Percentiles rank a stretch among this genome's conserved stretches.
Evolutionary conservation across 2,329 filamentous ascomycete species (phyloP).

Genomic region (Colletotrichum sansevieriae): DNA sequence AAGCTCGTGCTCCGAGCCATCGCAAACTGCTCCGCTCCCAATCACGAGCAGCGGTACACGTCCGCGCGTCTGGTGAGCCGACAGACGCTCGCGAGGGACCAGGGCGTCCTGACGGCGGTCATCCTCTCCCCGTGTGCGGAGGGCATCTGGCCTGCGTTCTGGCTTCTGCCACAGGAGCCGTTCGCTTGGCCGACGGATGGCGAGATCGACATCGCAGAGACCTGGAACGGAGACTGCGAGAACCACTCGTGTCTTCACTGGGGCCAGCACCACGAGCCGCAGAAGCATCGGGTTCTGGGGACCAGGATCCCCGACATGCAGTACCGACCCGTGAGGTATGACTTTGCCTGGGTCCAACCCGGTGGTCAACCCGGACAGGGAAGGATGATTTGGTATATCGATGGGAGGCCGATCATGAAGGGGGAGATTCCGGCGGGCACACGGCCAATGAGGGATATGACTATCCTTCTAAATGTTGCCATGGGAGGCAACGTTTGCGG

Average conservation of each 20-base stretch:
- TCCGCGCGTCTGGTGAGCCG: conserved; percentile 68
- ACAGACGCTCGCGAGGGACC: conserved; percentile 62
- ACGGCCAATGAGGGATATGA: conserved; percentile 67
- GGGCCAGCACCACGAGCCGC: conserved; percentile 66
- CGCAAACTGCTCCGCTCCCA: conserved; percentile 50
- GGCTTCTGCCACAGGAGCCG: conserved; percentile 69
- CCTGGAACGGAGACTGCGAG: conserved; percentile 69
- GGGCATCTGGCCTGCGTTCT: conserved; percentile 73
- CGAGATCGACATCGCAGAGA: conserved; percentile 72
- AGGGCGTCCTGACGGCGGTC: conserved; percentile 65
- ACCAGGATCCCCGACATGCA: conserved; percentile 64
- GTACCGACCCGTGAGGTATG: conserved; percentile 62
- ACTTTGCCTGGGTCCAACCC: conserved; percentile 68
- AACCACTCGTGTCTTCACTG: conserved; percentile 72
- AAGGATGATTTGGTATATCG: conserved; percentile 70
- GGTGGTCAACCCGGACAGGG: conserved; percentile 58
- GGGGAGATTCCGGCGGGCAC: conserved; percentile 65
- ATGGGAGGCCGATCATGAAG: conserved; percentile 69
- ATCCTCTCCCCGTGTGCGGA: conserved; percentile 65
- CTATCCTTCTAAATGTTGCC: conserved; percentile 70
- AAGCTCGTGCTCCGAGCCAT: conserved; percentile 67
- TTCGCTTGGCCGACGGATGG: conserved; percentile 71
- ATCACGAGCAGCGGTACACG: conserved; percentile 61
- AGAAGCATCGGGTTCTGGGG: conserved; percentile 68
- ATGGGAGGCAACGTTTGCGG: conserved; percentile 72